A percentile compares a stretch with the other conserved stretches of the same genome.
phyloP scores from a whole-genome alignment of 2,329 filamentous ascomycete genomes.

The Aureobasidium sp. region DNA sequence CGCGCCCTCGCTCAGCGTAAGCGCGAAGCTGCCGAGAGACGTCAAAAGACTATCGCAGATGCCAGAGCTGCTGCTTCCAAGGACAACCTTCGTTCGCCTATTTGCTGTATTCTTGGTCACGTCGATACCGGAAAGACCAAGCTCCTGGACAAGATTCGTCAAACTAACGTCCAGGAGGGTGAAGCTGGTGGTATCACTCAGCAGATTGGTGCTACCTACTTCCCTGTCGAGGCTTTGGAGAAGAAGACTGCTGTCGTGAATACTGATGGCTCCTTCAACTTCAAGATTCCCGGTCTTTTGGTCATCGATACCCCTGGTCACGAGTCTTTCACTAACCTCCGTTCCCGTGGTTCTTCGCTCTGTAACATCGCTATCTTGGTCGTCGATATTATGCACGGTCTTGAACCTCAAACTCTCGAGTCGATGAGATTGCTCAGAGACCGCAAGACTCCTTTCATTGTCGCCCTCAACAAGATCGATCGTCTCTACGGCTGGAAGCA shows the following conservation, averaged over 20 bases:
- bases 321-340: slow-evolving; percentile 98
- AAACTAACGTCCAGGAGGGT: slow-evolving; percentile 97
- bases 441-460: slow-evolving; percentile 93
- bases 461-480: slow-evolving; percentile 99
- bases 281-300: slow-evolving; percentile 93
- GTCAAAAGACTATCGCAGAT: slow-evolving; percentile 84
- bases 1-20: slow-evolving; percentile 69
- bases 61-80: slow-evolving; percentile 84
- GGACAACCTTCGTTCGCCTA: slow-evolving; percentile 91
- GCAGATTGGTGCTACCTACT: slow-evolving; percentile 98
- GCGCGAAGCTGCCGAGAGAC: slow-evolving; percentile 77
- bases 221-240: slow-evolving; percentile 85
- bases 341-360: slow-evolving; percentile 91
- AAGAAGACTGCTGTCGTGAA: slow-evolving; percentile 94
- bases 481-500: slow-evolving; percentile 98
- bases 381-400: slow-evolving; percentile 99
- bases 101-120: slow-evolving; percentile 99
- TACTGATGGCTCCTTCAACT: slow-evolving; percentile 79
- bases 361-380: slow-evolving; percentile 99
- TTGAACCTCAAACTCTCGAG: slow-evolving; percentile 93
- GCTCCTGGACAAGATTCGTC: slow-evolving; percentile 92
- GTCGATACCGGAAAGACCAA: slow-evolving; percentile 99
- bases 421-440: slow-evolving; percentile 92
- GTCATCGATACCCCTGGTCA: slow-evolving; percentile 98
- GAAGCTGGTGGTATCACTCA: slow-evolving; percentile 99